Evolutionary conservation across 2,329 filamentous ascomycete species (phyloP).

Genomic region (Blastomyces gilchristii): DNA sequence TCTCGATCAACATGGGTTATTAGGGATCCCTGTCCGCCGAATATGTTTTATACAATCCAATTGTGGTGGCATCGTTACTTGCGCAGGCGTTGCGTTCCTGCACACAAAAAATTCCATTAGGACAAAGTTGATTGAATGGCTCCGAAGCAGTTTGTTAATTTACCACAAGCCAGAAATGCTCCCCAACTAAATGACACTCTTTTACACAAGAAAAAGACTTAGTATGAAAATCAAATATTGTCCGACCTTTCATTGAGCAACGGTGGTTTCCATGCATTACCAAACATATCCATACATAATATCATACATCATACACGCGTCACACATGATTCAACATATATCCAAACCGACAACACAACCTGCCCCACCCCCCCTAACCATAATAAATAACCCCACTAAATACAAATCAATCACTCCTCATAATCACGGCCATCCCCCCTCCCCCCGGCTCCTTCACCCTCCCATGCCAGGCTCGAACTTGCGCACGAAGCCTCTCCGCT

Average conservation of each 20-base stretch:
- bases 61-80: not conserved
- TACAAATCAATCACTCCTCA: not conserved
- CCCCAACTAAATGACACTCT: not conserved
- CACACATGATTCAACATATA: not conserved
- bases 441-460: conserved; percentile 47
- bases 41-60: not conserved
- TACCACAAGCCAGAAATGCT: not conserved
- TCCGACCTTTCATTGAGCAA: no score
- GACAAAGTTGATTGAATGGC: not conserved
- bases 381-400: not conserved
- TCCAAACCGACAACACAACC: not conserved
- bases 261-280: not conserved
- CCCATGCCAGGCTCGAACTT: conserved; percentile 46
- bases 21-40: no score
- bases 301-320: not conserved
- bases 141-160: not conserved
- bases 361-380: not conserved
- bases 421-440: conserved; percentile 32
- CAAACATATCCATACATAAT: not conserved
- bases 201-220: not conserved
- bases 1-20: not conserved
- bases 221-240: not conserved
- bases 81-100: not conserved
- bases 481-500: conserved; percentile 21
- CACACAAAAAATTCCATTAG: not conserved